phyloP scores from a whole-genome alignment of 306 rosid genomes.

The Lathyrus sativus region DNA sequence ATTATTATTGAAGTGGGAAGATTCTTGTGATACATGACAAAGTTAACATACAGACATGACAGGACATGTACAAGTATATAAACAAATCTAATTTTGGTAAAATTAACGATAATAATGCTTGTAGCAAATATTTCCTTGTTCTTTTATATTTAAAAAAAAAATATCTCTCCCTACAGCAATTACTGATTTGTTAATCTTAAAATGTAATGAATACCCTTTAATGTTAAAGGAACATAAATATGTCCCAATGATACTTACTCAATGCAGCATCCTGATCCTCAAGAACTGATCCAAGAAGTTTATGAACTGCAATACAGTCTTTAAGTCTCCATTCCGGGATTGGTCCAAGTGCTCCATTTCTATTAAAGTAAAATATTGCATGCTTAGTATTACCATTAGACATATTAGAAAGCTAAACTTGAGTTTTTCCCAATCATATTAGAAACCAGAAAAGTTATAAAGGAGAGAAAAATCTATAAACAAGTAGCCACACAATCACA shows the following conservation, averaged over 20 bases:
- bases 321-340: conserved; percentile 71
- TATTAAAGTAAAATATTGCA: conserved; percentile 39
- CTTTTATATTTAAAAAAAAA: neutral
- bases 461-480: neutral
- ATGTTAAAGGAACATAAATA: neutral
- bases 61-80: neutral
- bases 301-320: conserved; percentile 79
- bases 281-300: conserved; percentile 69
- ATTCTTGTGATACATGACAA: conserved; percentile 7
- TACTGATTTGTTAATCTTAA: conserved; percentile 16
- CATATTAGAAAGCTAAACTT: conserved; percentile 24
- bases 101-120: conserved; percentile 6
- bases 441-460: conserved; percentile 9
- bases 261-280: conserved; percentile 64
- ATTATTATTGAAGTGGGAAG: neutral
- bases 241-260: conserved; percentile 55
- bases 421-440: too few species aligned
- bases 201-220: too few species aligned
- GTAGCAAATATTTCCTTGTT: neutral
- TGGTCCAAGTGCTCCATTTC: conserved; percentile 78
- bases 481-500: neutral
- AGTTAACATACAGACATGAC: neutral
- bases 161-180: conserved; percentile 3
- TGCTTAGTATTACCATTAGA: conserved; percentile 24
- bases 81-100: neutral